Percentiles rank a stretch among this genome's conserved stretches.
phyloP scores from a whole-genome alignment of 371 early-diverging fungal genomes.

The Haplosporangium sp. region DNA sequence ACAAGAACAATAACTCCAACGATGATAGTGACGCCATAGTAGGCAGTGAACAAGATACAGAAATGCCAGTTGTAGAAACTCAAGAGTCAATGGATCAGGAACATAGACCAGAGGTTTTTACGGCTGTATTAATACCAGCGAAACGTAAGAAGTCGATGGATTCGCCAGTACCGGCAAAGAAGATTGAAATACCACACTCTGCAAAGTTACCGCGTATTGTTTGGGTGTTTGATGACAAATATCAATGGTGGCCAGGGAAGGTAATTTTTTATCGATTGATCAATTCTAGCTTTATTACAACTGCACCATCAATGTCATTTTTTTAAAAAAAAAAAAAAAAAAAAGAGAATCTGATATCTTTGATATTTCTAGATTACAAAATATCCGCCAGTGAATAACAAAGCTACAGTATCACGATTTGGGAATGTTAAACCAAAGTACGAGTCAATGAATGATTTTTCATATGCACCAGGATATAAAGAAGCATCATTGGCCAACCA shows the following conservation, averaged over 20 bases:
- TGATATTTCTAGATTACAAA: constrained; percentile 15
- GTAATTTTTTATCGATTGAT: constrained; percentile 6
- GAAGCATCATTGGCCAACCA: background rate
- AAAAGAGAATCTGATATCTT: background rate
- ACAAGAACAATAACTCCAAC: too few species aligned
- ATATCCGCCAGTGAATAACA: constrained; percentile 29
- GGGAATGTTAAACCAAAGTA: constrained; percentile 46
- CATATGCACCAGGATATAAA: too few species aligned
- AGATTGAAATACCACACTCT: constrained; percentile 24
- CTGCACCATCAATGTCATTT: too few species aligned
- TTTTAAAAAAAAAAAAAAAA: too few species aligned
- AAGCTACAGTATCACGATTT: constrained; percentile 32
- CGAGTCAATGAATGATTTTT: background rate
- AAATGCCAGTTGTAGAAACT: background rate
- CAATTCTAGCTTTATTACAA: too few species aligned
- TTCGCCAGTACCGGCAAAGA: background rate
- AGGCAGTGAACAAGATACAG: background rate
- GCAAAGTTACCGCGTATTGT: constrained; percentile 41
- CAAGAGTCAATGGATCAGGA: background rate
- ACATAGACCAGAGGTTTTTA: background rate
- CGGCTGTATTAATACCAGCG: background rate
- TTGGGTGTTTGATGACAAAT: constrained; percentile 34
- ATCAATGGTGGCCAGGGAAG: constrained; percentile 51
- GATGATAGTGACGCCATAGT: background rate
- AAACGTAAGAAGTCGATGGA: constrained; percentile 2